Evolutionary conservation across 2,329 filamentous ascomycete species (phyloP), one percentile per base, ranked within the genome.

Genomic region (Sclerotinia spermophila): DNA sequence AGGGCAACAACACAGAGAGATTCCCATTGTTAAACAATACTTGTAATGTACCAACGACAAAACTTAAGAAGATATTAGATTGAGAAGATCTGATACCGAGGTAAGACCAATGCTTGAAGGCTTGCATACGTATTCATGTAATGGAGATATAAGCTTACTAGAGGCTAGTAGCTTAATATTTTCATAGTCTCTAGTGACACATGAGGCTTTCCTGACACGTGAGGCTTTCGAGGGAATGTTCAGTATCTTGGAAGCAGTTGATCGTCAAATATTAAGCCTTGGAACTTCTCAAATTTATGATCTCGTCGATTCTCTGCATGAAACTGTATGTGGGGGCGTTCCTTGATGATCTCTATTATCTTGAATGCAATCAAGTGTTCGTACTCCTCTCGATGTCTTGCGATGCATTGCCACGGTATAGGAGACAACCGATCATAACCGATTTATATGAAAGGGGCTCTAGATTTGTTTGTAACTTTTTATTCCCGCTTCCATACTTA

Each of bases 241-340:
- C 48, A 51, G n/a, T n/a, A 13, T 51, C 1, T 11, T 51, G 13
- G 10, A 51, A n/a, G n/a, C 11, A 51, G 27, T 53, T 27, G 27
- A 30, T n/a, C n/a, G n/a, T n/a, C n/a, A n/a, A 19, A 10, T 15
- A n/a, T n/a, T 11, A 48, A 48, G 24, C 45, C 4, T 55, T 10
- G 1, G 15, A 15, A 27, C 15, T 55, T 33, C 51, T 33, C 6
- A 4, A 10, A 6, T 19, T 19, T 4, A 53, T 3, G 3, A 55
- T 15, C 15, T 55, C 13, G 5, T 4, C 0, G 8, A 33, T 33
- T 15, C 10, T 27, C 27, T 11, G 30, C 2, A 33, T 5, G 15
- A 1, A 17, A 2, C 6, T 10, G 7, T 19, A 2, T 33, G 15
- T 19, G 1, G n/a, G 24, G 7, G 1, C 15, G 0, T 3, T n/a